Conservation (phyloP, 1,284 basidiomycete genomes). For the Peniophora sp. region DNA sequence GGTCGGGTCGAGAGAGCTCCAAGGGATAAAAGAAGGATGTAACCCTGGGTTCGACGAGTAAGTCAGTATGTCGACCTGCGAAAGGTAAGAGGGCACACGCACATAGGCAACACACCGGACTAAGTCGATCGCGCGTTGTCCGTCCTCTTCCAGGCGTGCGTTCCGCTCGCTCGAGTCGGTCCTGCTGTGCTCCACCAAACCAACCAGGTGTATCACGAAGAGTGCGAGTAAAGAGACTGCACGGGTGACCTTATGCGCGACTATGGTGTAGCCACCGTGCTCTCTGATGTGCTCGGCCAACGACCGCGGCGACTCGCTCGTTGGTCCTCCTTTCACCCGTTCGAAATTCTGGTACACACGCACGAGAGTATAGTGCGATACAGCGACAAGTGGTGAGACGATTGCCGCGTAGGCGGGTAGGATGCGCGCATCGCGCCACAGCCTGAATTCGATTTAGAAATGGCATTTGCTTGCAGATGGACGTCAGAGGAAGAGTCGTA, state of each 20-base stretch:
- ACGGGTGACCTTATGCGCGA: conserved; percentile 18
- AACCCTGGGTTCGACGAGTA: background rate
- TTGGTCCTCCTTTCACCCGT: background rate
- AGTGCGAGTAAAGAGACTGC: conserved; percentile 16
- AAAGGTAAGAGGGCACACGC: conserved; percentile 7
- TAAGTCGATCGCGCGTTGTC: conserved; percentile 15
- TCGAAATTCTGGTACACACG: conserved; percentile 5
- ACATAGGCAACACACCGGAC: conserved; percentile 17
- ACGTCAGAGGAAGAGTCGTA: too few relatives aligned
- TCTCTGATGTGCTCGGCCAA: conserved; percentile 12
- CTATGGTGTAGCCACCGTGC: conserved; percentile 19
- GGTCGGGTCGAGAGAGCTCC: conserved; percentile 4
- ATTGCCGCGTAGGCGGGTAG: conserved; percentile 15
- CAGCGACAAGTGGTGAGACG: conserved; percentile 9
- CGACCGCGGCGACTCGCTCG: background rate
- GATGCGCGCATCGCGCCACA: conserved; percentile 15
- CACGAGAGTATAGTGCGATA: conserved; percentile 9
- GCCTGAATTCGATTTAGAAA: conserved; percentile 1
- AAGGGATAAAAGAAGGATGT: conserved; percentile 8
- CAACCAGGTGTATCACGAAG: conserved; percentile 17
- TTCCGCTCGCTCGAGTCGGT: conserved; percentile 1
- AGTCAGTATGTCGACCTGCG: conserved; percentile 1
- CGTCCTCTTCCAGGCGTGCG: background rate
- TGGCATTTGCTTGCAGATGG: too few relatives aligned
- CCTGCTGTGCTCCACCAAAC: conserved; percentile 6